Percentiles rank a stretch among this genome's conserved stretches.
Evolutionary conservation across 164 flowering plant species (phyloP).

Genomic region (Kingdonia uniflora): DNA sequence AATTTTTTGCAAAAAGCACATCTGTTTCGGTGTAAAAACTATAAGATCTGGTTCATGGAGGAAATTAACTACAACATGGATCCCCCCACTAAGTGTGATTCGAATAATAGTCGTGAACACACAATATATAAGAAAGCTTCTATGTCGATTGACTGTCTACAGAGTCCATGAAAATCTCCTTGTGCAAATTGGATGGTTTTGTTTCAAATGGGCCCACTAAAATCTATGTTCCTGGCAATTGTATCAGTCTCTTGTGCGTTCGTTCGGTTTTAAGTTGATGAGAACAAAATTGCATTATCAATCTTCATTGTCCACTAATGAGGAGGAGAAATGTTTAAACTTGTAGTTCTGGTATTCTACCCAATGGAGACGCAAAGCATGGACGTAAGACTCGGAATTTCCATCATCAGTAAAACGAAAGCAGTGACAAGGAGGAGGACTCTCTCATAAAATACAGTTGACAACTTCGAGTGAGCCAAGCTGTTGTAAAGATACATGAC

Average conservation of each 20-base stretch:
- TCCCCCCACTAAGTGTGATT: constrained; percentile 1
- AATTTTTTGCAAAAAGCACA: no score
- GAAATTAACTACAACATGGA: neutral
- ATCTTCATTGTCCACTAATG: constrained; percentile 60
- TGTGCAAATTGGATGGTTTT: neutral
- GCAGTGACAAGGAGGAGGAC: constrained; percentile 84
- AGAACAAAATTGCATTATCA: constrained; percentile 16
- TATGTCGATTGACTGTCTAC: neutral
- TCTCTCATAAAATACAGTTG: constrained; percentile 91
- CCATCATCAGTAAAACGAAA: constrained; percentile 85
- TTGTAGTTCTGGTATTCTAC: constrained; percentile 78
- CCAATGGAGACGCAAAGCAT: constrained; percentile 96
- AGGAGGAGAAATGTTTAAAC: constrained; percentile 73
- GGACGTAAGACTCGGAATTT: constrained; percentile 81
- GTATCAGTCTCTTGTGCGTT: constrained; percentile 4
- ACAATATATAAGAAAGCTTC: neutral
- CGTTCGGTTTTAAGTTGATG: constrained; percentile 1
- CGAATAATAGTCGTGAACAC: constrained; percentile 5
- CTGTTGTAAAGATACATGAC: constrained; percentile 29
- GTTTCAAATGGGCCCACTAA: neutral
- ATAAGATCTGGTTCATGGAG: no score
- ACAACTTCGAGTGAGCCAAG: constrained; percentile 90
- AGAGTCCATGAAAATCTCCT: constrained; percentile 3
- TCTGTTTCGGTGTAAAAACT: no score
- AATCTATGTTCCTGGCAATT: constrained; percentile 3